A percentile compares a stretch with the other conserved stretches of the same genome.
phyloP scores from a whole-genome alignment of 805 yeast genomes.

The Lachancea dasiensis region DNA sequence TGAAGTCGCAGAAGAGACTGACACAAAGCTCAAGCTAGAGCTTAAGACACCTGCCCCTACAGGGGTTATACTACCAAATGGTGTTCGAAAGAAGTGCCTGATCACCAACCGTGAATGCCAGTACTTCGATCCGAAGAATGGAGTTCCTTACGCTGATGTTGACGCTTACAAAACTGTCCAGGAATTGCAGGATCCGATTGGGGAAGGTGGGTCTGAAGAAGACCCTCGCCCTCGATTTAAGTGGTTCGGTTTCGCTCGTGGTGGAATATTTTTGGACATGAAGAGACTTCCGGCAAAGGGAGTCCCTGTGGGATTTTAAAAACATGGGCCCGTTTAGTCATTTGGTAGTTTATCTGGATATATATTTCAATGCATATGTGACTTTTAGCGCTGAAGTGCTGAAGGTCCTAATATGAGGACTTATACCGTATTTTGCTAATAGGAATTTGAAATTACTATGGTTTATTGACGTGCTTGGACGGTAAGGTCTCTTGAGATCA shows the following conservation, averaged over 20 bases:
- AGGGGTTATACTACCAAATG: slow-evolving; percentile 67
- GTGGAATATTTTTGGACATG: slow-evolving; percentile 42
- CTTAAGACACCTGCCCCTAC: slow-evolving; percentile 67
- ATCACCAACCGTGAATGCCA: slow-evolving; percentile 64
- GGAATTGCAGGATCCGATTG: slow-evolving; percentile 50
- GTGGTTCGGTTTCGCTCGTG: slow-evolving; percentile 47
- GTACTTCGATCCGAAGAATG: slow-evolving; percentile 83
- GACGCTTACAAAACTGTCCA: slow-evolving; percentile 69
- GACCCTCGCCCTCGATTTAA: slow-evolving; percentile 29
- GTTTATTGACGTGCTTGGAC: neutral
- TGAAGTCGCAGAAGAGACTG: slow-evolving; percentile 40
- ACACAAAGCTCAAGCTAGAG: slow-evolving; percentile 42
- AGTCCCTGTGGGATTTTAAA: slow-evolving; percentile 76
- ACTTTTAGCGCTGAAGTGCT: slow-evolving; percentile 1
- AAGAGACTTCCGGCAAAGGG: slow-evolving; percentile 64
- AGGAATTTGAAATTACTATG: slow-evolving; percentile 9
- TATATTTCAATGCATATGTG: neutral
- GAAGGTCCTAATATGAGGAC: neutral
- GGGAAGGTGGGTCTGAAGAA: slow-evolving; percentile 38
- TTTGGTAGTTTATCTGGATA: slow-evolving; percentile 2
- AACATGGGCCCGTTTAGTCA: too few relatives aligned
- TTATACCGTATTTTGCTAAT: slow-evolving; percentile 15
- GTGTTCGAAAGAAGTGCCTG: slow-evolving; percentile 59
- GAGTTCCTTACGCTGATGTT: slow-evolving; percentile 79
- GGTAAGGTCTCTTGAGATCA: slow-evolving; percentile 15